Percentiles rank a stretch among this genome's conserved stretches.
phyloP scores from a whole-genome alignment of 1,284 basidiomycete genomes.

The Sphagnurus paluster region DNA sequence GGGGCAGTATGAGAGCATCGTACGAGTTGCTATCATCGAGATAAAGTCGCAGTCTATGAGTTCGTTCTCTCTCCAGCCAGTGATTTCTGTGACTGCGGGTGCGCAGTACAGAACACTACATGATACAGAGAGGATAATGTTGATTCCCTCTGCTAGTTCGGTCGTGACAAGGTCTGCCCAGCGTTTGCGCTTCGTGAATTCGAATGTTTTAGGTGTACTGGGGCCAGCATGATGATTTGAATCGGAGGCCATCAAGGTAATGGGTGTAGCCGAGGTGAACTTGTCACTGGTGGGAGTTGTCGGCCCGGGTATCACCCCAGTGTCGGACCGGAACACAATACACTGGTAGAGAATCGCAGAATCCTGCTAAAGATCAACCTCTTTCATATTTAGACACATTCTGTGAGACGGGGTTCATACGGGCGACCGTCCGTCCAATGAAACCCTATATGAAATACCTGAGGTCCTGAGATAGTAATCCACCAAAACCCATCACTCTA shows the following conservation, averaged over 20 bases:
- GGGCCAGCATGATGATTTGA: constrained; percentile 9
- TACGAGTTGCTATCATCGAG: constrained; percentile 63
- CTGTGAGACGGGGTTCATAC: too few relatives aligned
- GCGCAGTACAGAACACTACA: constrained; percentile 72
- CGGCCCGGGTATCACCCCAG: too few relatives aligned
- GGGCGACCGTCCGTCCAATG: too few relatives aligned
- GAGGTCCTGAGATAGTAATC: too few relatives aligned
- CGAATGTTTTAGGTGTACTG: constrained; percentile 43
- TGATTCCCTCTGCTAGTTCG: constrained; percentile 74
- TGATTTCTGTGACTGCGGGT: constrained; percentile 64
- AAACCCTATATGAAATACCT: too few relatives aligned
- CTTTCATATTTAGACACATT: too few relatives aligned
- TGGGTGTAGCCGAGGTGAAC: constrained; percentile 3
- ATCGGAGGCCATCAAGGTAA: constrained; percentile 9
- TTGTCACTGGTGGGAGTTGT: neutral
- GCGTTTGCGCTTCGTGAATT: constrained; percentile 83
- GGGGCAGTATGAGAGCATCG: constrained; percentile 23
- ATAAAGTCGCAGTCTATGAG: constrained; percentile 66
- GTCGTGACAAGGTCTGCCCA: constrained; percentile 83
- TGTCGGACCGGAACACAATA: too few relatives aligned
- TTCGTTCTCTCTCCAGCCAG: constrained; percentile 76
- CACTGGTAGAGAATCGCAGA: too few relatives aligned
- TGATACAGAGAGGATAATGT: constrained; percentile 63
- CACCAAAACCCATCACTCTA: too few relatives aligned
- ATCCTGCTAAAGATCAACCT: too few relatives aligned